Evolutionary conservation across 441 rosid species (phyloP).

Genomic region (Pelargonium myrrhifolium): DNA sequence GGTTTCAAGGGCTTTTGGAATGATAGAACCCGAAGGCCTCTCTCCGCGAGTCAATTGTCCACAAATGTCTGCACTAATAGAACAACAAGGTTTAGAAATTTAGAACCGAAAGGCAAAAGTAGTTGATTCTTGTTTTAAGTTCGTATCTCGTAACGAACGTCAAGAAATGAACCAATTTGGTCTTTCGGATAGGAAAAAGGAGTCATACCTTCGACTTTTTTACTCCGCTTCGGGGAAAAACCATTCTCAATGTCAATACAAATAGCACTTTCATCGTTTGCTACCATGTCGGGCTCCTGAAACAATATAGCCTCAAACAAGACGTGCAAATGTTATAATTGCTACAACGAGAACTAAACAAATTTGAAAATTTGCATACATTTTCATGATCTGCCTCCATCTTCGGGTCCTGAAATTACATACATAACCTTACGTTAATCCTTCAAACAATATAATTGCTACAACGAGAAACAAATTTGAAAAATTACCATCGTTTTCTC

Average conservation of each 20-base stretch:
- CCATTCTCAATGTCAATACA: background rate
- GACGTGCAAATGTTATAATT: background rate
- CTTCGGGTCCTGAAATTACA: too few species aligned
- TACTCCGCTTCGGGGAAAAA: background rate
- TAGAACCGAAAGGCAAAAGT: too few species aligned
- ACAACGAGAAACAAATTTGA: background rate
- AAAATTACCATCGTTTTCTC: background rate
- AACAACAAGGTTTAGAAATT: too few species aligned
- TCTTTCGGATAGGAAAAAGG: background rate
- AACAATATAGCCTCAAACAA: background rate
- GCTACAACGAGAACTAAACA: background rate
- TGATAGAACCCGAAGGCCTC: background rate
- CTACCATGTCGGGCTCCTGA: background rate
- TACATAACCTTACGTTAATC: too few species aligned
- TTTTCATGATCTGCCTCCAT: too few species aligned
- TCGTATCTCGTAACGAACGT: too few species aligned
- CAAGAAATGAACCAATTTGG: too few species aligned
- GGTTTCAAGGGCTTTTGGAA: background rate
- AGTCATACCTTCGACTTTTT: background rate
- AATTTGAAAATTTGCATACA: too few species aligned
- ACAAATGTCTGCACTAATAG: background rate
- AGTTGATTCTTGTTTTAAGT: too few species aligned
- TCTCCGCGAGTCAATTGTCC: background rate
- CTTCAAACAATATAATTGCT: too few species aligned
- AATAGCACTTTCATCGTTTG: background rate